These are phyloP conservation scores for Crithidia acanthocephali DNA, from an alignment of 208 protist genomes.

Conservation along the genomic window DNA sequence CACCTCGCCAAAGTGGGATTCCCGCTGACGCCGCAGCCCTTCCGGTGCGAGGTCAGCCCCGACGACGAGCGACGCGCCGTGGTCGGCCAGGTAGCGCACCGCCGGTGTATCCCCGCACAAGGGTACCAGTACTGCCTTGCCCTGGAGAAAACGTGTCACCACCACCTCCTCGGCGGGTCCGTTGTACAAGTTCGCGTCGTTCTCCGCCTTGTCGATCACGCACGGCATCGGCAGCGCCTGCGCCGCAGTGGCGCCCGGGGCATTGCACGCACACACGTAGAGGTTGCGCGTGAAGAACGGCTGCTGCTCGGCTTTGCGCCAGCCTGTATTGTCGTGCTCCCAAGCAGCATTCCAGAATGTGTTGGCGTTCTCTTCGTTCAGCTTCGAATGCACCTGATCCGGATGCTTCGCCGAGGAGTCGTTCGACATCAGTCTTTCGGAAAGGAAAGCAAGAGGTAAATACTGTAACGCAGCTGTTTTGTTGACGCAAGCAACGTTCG, in stretches of 20 bases:
- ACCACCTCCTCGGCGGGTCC: constrained; percentile 35
- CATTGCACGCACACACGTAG: constrained; percentile 34
- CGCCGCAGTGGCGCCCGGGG: not conserved
- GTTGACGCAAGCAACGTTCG: too few species aligned
- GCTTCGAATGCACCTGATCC: not conserved
- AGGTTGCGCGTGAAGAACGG: constrained; percentile 55
- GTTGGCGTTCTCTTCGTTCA: constrained; percentile 29
- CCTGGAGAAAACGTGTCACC: constrained; percentile 38
- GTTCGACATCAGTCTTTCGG: too few species aligned
- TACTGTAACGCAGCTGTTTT: too few species aligned
- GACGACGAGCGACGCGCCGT: constrained; percentile 44
- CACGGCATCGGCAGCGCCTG: constrained; percentile 14
- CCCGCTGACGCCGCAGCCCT: constrained; percentile 37
- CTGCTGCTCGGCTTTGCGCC: constrained; percentile 37
- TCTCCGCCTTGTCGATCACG: constrained; percentile 19
- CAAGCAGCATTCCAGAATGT: constrained; percentile 60
- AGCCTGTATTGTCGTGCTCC: constrained; percentile 41
- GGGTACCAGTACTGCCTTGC: constrained; percentile 55
- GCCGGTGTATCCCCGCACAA: constrained; percentile 62
- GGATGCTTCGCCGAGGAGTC: not conserved
- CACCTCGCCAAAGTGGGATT: constrained; percentile 42
- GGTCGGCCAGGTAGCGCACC: constrained; percentile 47
- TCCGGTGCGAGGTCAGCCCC: constrained; percentile 43
- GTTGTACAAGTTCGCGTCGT: constrained; percentile 20
- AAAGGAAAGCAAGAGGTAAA: too few species aligned